Percentiles rank a stretch among this genome's conserved stretches.
phyloP scores from a whole-genome alignment of 2,329 filamentous ascomycete species.

The Furcasterigmium furcatum region DNA sequence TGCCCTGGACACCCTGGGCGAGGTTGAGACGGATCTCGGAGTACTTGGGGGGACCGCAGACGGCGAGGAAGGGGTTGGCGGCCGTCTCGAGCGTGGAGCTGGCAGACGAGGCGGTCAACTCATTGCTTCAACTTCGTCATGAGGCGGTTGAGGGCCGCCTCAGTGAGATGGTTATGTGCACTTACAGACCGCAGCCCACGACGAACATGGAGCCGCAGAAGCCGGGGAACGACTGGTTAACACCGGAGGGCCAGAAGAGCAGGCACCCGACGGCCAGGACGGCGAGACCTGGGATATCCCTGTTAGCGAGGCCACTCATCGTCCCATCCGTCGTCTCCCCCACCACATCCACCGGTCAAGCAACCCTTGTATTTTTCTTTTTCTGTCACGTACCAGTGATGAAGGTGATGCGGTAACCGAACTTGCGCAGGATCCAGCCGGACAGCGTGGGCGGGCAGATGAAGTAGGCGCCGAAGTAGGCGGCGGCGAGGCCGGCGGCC shows the following conservation, averaged over 20 bases:
- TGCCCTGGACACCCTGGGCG: conserved; percentile 55
- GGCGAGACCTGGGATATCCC: conserved; percentile 34
- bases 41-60: conserved; percentile 58
- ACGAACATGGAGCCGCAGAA: conserved; percentile 57
- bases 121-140: too few species aligned
- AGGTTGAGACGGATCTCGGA: conserved; percentile 57
- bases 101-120: too few species aligned
- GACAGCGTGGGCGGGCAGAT: conserved; percentile 32
- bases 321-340: too few species aligned
- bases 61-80: conserved; percentile 49
- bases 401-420: conserved; percentile 65
- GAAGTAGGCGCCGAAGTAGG: conserved; percentile 47
- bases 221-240: conserved; percentile 53
- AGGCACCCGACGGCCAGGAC: conserved; percentile 55
- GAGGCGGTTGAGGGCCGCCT: too few species aligned
- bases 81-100: conserved; percentile 53
- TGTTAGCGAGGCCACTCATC: neutral
- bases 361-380: too few species aligned
- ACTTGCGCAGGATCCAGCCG: conserved; percentile 57
- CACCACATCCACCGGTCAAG: too few species aligned
- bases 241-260: conserved; percentile 55
- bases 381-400: conserved; percentile 41
- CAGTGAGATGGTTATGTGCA: too few species aligned
- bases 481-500: conserved; percentile 44
- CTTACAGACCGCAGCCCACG: conserved; percentile 24